Evolutionary conservation across 257 asterid species (phyloP).

Genomic region (Solanum gracilifrons): DNA sequence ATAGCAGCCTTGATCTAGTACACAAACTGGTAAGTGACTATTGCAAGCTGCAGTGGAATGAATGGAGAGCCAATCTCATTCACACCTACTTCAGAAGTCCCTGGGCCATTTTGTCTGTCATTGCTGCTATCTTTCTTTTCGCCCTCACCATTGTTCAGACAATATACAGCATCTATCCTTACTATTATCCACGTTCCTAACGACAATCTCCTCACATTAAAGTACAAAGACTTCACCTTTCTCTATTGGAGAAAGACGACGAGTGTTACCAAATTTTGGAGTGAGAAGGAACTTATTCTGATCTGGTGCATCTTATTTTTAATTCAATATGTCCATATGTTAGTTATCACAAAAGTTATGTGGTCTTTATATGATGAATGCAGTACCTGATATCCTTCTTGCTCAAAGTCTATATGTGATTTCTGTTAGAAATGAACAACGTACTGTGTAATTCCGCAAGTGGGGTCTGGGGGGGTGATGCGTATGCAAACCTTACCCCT

Average conservation of each 20-base stretch:
- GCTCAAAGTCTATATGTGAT: neutral
- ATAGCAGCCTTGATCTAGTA: conserved; percentile 21
- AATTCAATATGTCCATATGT: neutral
- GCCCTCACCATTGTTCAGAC: conserved; percentile 44
- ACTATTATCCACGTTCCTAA: conserved; percentile 6
- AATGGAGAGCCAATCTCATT: conserved; percentile 37
- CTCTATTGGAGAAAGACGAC: neutral
- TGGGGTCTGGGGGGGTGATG: neutral
- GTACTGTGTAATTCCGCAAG: neutral
- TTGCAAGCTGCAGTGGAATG: conserved; percentile 31
- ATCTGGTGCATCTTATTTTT: neutral
- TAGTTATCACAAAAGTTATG: neutral
- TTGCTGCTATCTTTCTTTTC: conserved; percentile 46
- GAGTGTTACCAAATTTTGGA: neutral
- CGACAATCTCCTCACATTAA: neutral
- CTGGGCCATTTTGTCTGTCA: conserved; percentile 39
- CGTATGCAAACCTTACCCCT: neutral
- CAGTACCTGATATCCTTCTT: neutral
- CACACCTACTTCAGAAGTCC: conserved; percentile 49
- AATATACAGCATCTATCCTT: conserved; percentile 12
- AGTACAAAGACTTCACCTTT: neutral
- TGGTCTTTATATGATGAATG: neutral
- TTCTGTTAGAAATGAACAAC: neutral
- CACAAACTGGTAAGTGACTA: conserved; percentile 19
- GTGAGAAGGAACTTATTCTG: neutral